Conservation (phyloP, 2,329 filamentous ascomycete species). For the Aureobasidium namibiae region DNA sequence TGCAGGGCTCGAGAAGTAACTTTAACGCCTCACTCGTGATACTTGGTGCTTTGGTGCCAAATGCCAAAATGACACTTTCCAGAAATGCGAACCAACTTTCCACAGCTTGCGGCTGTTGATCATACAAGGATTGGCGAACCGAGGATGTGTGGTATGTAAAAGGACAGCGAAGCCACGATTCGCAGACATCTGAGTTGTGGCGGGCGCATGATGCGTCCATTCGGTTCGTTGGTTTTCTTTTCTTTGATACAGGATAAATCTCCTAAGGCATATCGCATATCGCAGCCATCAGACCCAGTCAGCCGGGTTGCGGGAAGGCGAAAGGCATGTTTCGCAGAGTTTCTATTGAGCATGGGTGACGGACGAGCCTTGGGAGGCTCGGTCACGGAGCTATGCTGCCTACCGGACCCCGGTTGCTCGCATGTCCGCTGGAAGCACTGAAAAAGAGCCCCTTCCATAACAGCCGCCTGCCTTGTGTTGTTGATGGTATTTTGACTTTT, state of each 20-base stretch:
- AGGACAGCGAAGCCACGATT: background rate
- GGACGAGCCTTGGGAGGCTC: no score
- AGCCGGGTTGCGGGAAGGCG: background rate
- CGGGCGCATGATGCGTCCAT: background rate
- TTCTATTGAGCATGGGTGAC: background rate
- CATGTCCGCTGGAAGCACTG: background rate
- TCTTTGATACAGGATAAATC: no score
- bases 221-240: background rate
- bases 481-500: background rate
- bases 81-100: background rate
- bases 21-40: background rate
- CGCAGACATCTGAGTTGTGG: background rate
- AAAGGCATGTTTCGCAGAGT: background rate
- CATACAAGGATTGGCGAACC: background rate
- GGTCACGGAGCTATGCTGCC: background rate
- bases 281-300: background rate
- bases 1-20: no score
- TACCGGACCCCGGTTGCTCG: background rate
- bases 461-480: background rate
- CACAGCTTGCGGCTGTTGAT: background rate
- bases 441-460: background rate
- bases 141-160: background rate
- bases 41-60: background rate
- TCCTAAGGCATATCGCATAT: background rate
- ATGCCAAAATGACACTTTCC: background rate